These are phyloP conservation scores for Laburnicola sp. DNA, from an alignment of 2,329 filamentous ascomycete genomes.

Conservation along the genomic window DNA sequence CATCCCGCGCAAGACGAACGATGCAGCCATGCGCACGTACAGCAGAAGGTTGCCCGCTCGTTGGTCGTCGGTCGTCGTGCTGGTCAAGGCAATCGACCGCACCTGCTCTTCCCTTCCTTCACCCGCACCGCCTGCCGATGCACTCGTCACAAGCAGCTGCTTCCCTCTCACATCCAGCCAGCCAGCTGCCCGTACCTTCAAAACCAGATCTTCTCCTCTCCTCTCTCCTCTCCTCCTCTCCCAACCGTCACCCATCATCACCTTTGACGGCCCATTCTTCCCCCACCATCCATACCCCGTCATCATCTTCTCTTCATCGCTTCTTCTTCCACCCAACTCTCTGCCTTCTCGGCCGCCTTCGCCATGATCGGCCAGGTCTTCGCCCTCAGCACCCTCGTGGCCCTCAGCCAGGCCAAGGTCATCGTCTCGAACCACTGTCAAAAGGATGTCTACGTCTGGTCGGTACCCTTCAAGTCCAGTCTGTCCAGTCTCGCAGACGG, in stretches of 20 bases:
- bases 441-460: conserved; percentile 28
- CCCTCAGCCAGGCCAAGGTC: conserved; percentile 27
- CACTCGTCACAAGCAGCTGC: neutral
- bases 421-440: conserved; percentile 34
- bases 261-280: conserved; percentile 16
- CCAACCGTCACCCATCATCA: conserved; percentile 19
- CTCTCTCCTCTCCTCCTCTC: conserved; percentile 19
- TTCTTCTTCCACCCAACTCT: neutral
- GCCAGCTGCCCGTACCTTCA: neutral
- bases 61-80: too few relatives aligned
- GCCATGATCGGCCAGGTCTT: conserved; percentile 24
- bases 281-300: conserved; percentile 12
- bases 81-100: too few relatives aligned
- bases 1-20: too few relatives aligned
- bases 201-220: neutral
- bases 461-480: conserved; percentile 19
- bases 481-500: conserved; percentile 13
- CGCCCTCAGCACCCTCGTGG: conserved; percentile 20
- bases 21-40: too few relatives aligned
- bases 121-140: neutral
- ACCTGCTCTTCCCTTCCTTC: neutral
- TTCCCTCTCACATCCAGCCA: neutral
- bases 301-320: conserved; percentile 5
- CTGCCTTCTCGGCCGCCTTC: neutral
- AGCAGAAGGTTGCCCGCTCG: too few relatives aligned